Evolutionary conservation across 352 stramenopile genomes (phyloP).

Genomic region (Globisporangium carolinianum): DNA sequence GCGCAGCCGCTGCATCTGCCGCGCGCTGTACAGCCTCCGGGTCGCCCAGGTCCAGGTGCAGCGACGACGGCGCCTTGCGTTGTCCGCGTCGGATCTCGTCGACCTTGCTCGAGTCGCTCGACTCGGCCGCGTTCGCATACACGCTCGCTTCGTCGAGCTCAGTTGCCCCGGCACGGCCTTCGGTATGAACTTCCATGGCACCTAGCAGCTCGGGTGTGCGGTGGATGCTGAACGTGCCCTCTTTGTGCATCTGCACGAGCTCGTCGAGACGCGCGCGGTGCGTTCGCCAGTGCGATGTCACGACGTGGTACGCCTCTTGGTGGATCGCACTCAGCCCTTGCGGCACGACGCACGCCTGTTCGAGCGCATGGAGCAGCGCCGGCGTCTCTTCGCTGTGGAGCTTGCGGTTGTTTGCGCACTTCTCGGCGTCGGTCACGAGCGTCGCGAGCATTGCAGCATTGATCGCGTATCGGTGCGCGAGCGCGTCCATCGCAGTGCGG

Average conservation of each 20-base stretch:
- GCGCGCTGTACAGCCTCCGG: slow-evolving; percentile 16
- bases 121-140: slow-evolving; percentile 15
- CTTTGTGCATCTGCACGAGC: slow-evolving; percentile 69
- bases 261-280: slow-evolving; percentile 47
- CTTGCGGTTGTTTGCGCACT: slow-evolving; percentile 69
- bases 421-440: slow-evolving; percentile 45
- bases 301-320: slow-evolving; percentile 53
- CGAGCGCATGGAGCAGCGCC: slow-evolving; percentile 48
- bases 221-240: slow-evolving; percentile 70
- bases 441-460: slow-evolving; percentile 44
- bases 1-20: slow-evolving; percentile 6
- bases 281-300: slow-evolving; percentile 52
- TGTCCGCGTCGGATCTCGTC: slow-evolving; percentile 58
- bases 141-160: slow-evolving; percentile 36
- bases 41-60: slow-evolving; percentile 29
- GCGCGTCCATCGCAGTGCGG: slow-evolving; percentile 24
- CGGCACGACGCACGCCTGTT: slow-evolving; percentile 56
- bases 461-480: slow-evolving; percentile 30
- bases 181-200: slow-evolving; percentile 62
- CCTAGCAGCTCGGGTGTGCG: slow-evolving; percentile 60
- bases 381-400: slow-evolving; percentile 64
- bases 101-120: slow-evolving; percentile 23
- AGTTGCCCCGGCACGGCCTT: slow-evolving; percentile 43
- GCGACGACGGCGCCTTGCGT: slow-evolving; percentile 37
- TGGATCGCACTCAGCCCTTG: slow-evolving; percentile 35